Evolutionary conservation across 805 yeast genomes (phyloP).

Genomic region (Teunomyces gatunensis): DNA sequence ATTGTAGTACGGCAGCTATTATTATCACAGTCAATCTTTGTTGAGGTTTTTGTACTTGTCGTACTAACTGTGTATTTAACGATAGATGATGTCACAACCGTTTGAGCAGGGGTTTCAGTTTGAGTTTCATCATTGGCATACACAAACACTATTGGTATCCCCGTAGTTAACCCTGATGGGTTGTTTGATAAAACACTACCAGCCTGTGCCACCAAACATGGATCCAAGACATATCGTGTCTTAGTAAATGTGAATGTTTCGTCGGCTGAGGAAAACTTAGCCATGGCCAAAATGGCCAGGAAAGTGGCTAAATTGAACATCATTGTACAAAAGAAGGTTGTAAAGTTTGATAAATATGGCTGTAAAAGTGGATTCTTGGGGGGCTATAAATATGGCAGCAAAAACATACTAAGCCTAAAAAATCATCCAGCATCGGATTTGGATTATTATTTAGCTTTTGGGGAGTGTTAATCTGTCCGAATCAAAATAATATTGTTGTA

Average conservation of each 20-base stretch:
- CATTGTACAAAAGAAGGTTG: slow-evolving; percentile 5
- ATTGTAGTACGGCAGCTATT: slow-evolving; percentile 1
- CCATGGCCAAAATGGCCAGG: slow-evolving; percentile 12
- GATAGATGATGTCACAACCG: slow-evolving; percentile 15
- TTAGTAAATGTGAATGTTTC: slow-evolving; percentile 10
- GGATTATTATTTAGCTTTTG: slow-evolving; percentile 1
- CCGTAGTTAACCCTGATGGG: slow-evolving; percentile 14
- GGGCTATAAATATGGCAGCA: neutral
- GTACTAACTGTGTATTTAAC: slow-evolving; percentile 20
- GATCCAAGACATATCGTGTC: slow-evolving; percentile 12
- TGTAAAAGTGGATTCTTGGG: neutral
- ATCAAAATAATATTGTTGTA: neutral
- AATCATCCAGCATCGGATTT: neutral
- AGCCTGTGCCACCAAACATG: slow-evolving; percentile 5
- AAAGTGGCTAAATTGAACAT: slow-evolving; percentile 11
- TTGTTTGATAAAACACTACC: slow-evolving; percentile 5
- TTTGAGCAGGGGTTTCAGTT: neutral
- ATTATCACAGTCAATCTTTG: slow-evolving; percentile 12
- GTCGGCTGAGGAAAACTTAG: slow-evolving; percentile 2
- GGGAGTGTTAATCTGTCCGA: neutral
- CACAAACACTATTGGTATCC: slow-evolving; percentile 32
- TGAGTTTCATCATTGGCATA: slow-evolving; percentile 14
- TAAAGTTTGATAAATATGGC: neutral
- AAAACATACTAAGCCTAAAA: neutral
- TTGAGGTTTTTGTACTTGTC: slow-evolving; percentile 11